phyloP scores from a whole-genome alignment of 495 filamentous ascomycete species.

The Rusavskia elegans region DNA sequence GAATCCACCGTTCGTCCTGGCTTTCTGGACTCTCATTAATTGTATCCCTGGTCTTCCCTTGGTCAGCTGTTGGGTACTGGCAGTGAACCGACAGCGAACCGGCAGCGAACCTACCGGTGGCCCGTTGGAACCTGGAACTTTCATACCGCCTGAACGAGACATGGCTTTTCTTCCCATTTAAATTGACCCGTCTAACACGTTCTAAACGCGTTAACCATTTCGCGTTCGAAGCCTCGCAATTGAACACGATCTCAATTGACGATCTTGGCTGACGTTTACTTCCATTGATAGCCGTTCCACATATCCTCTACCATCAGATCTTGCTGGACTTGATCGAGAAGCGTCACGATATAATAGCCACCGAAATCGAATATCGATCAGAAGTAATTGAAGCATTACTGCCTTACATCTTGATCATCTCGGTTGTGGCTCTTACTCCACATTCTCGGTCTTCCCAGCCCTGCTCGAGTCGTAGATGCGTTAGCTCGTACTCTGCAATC shows the following conservation, averaged over 20 bases:
- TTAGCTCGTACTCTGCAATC: slow-evolving; percentile 15
- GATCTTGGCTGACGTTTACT: neutral
- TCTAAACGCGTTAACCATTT: neutral
- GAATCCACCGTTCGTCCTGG: no score
- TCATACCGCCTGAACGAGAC: neutral
- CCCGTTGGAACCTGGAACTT: no score
- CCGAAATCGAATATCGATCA: neutral
- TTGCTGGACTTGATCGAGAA: neutral
- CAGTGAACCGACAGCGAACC: no score
- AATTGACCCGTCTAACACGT: neutral
- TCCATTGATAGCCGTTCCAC: neutral
- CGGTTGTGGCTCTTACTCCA: slow-evolving; percentile 5
- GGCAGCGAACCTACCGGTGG: no score
- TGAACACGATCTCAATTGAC: neutral
- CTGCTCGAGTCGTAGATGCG: slow-evolving; percentile 9
- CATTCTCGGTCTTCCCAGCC: slow-evolving; percentile 6
- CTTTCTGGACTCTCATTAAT: no score
- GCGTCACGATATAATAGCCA: neutral
- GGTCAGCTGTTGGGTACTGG: no score
- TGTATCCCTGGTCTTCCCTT: no score
- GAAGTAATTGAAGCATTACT: neutral
- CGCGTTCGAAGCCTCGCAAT: neutral
- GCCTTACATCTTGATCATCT: neutral
- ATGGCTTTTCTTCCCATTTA: neutral
- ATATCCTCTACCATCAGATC: neutral